Base-by-base conservation (phyloP, 116 monocot genomes). In the Zostera marina region DNA sequence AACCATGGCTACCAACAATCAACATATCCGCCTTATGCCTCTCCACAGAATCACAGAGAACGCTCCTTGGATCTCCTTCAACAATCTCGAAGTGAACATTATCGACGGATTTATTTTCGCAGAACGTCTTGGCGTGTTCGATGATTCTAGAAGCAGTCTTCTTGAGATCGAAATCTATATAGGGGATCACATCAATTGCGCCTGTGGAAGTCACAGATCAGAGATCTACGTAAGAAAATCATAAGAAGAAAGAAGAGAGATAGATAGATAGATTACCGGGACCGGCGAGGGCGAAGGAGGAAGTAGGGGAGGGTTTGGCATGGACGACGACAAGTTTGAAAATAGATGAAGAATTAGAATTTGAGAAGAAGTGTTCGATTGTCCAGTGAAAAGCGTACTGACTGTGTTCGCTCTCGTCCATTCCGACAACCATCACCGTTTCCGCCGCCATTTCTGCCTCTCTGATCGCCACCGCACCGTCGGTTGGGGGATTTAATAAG, bases 381-480 rank as follows among this genome's bases (percentile, higher is more conserved):
- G 80, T 72, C 92, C 92, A 92, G 45, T 83, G 45, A 10, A 92
- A 73, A 22, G 92, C 92, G 76, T 93, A 75, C 73, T 51, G 70
- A 74, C 88, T 93, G 62, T 82, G 93, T 15, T 88, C 84, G 71
- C 88, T 94, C 64, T 88, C 88, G 74, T 94, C 93, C 13, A 94
- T 51, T 40, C 73, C 88, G 54, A 94, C 81, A 73, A 85, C 75
- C 76, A 88, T 73, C 71, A 65, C 73, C 58, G 57, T 17, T 61
- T 52, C 68, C 51, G 60, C 23, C 59, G 60, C 68, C 44, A 52
- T 53, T 25, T 23, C 5, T 41, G 6, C 25, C 15, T 4, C 42
- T 58, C 1, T 15, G 39, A 17, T 57, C 57, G 11, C 9, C 55
- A 24, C n/a, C n/a, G 1, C 55, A 25, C 23, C 22, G 55, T n/a